phyloP scores from a whole-genome alignment of 352 stramenopile species.

The Phytophthora capsici region DNA sequence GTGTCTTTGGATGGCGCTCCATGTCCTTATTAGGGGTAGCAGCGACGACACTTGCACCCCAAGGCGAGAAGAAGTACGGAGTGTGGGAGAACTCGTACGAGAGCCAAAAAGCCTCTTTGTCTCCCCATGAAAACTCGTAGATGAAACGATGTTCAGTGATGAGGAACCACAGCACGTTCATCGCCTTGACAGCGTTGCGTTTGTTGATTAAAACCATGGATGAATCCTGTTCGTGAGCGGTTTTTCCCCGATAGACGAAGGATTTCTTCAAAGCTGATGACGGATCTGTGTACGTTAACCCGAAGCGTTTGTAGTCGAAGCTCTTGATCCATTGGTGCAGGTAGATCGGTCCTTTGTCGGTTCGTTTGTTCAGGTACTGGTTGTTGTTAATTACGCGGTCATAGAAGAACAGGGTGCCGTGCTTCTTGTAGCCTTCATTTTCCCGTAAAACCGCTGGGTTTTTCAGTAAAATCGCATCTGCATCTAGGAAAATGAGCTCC shows the following conservation, averaged over 20 bases:
- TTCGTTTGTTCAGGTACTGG: slow-evolving; percentile 56
- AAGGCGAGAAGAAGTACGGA: slow-evolving; percentile 72
- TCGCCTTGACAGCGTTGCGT: slow-evolving; percentile 39
- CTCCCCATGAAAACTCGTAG: slow-evolving; percentile 69
- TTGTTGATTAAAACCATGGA: slow-evolving; percentile 81
- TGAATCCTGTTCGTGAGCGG: slow-evolving; percentile 73
- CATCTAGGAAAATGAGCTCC: slow-evolving; percentile 61
- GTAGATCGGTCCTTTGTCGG: slow-evolving; percentile 35
- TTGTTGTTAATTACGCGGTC: slow-evolving; percentile 55
- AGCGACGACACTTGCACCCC: slow-evolving; percentile 60
- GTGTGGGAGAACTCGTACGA: slow-evolving; percentile 61
- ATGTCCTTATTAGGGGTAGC: slow-evolving; percentile 60
- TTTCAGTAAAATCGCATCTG: slow-evolving; percentile 49
- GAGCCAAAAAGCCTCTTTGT: slow-evolving; percentile 85
- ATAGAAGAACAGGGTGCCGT: slow-evolving; percentile 52
- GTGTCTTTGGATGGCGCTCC: slow-evolving; percentile 54
- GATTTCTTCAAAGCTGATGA: slow-evolving; percentile 45
- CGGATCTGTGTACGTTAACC: slow-evolving; percentile 25
- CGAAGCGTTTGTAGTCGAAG: slow-evolving; percentile 63
- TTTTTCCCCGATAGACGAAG: slow-evolving; percentile 49
- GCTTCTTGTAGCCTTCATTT: slow-evolving; percentile 50
- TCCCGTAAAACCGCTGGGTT: slow-evolving; percentile 36
- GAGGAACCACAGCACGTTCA: slow-evolving; percentile 73
- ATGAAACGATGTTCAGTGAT: slow-evolving; percentile 71
- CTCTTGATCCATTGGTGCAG: slow-evolving; percentile 57